These are phyloP conservation scores for Lachnellula hyalina DNA, from an alignment of 2,329 filamentous ascomycete genomes.

Conservation along the genomic window DNA sequence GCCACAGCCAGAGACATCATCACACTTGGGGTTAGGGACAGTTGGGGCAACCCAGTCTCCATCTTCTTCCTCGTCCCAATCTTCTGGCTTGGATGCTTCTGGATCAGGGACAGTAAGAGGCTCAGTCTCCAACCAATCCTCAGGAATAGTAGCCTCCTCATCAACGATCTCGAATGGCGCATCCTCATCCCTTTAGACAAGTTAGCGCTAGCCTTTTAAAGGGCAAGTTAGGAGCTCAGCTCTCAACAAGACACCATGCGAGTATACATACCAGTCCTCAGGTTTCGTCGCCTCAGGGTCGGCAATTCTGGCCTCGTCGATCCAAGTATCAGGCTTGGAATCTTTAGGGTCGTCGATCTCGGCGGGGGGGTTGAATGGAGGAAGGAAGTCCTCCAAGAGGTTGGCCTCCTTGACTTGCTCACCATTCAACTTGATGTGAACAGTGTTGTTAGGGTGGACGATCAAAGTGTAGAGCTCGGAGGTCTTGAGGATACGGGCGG, in stretches of 20 bases:
- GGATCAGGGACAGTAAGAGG: slow-evolving; percentile 79
- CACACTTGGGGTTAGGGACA: slow-evolving; percentile 93
- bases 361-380: slow-evolving; percentile 85
- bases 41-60: slow-evolving; percentile 89
- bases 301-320: slow-evolving; percentile 84
- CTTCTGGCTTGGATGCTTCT: slow-evolving; percentile 93
- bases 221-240: not conserved
- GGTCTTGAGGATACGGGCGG: slow-evolving; percentile 84
- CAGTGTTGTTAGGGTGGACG: slow-evolving; percentile 94
- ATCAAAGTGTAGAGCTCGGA: slow-evolving; percentile 95
- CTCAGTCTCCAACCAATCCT: slow-evolving; percentile 94
- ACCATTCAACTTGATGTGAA: slow-evolving; percentile 86
- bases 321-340: slow-evolving; percentile 91
- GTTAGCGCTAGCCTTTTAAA: not conserved
- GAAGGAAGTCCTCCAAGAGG: slow-evolving; percentile 88
- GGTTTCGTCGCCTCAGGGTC: slow-evolving; percentile 95
- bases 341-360: slow-evolving; percentile 96
- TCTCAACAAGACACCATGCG: not conserved
- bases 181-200: slow-evolving; percentile 72
- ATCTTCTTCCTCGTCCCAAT: slow-evolving; percentile 99
- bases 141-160: slow-evolving; percentile 83
- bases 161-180: slow-evolving; percentile 95
- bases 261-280: slow-evolving; percentile 52
- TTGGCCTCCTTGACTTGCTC: slow-evolving; percentile 82
- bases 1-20: slow-evolving; percentile 88